Evolutionary conservation across 768 basidiomycete species (phyloP).

Genomic region (Guyanaporus albipodus): DNA sequence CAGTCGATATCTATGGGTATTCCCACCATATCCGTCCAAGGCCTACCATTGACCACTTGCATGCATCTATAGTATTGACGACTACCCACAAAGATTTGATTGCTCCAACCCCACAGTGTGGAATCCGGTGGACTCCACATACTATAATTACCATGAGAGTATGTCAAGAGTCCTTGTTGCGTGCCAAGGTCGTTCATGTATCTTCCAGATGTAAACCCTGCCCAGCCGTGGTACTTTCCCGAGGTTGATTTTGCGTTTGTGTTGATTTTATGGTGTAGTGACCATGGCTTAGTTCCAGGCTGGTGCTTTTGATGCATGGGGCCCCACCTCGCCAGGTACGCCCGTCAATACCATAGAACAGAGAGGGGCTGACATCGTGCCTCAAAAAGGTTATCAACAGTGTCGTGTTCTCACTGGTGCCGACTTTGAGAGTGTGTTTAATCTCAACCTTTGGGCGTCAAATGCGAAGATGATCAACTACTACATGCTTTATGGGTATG

Average conservation of each 20-base stretch:
- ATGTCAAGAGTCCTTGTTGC: conserved; percentile 1
- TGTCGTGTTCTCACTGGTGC: conserved; percentile 68
- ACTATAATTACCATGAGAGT: conserved; percentile 58
- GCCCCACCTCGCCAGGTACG: conserved; percentile 61
- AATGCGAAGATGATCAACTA: conserved; percentile 81
- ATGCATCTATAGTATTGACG: conserved; percentile 45
- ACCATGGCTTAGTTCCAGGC: conserved; percentile 53
- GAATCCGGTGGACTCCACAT: conserved; percentile 60
- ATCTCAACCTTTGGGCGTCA: conserved; percentile 71
- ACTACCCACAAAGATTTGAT: conserved; percentile 77
- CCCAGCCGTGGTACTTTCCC: conserved; percentile 69
- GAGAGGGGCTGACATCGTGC: conserved; percentile 1
- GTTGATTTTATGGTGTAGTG: conserved; percentile 4
- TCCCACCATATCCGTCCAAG: background rate
- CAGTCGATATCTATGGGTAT: conserved; percentile 69
- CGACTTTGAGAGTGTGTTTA: conserved; percentile 76
- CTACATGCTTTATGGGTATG: conserved; percentile 81
- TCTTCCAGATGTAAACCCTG: conserved; percentile 40
- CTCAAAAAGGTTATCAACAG: conserved; percentile 60
- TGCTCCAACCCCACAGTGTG: conserved; percentile 69
- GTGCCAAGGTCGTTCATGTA: conserved; percentile 21
- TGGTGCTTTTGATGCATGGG: conserved; percentile 82
- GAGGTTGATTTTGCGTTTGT: conserved; percentile 39
- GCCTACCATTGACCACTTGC: background rate
- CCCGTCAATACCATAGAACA: background rate